Evolutionary conservation across 2,329 filamentous ascomycete species (phyloP).

Genomic region (Westerdykella aurantiaca): DNA sequence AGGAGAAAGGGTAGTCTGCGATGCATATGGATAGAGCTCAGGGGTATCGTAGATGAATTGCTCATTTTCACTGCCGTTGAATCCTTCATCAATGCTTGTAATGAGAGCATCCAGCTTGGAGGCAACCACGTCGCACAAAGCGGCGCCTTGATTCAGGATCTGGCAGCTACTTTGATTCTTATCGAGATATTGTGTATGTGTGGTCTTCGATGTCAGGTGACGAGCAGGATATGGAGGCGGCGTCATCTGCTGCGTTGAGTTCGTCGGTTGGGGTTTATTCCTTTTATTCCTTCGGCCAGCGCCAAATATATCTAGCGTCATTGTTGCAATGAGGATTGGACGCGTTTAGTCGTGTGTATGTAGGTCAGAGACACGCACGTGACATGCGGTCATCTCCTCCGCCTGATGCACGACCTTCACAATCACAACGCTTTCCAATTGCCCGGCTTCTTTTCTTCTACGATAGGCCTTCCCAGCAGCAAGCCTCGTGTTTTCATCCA

Average conservation of each 20-base stretch:
- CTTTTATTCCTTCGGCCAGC: neutral
- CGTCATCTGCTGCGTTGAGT: too few species aligned
- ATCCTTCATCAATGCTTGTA: conserved; percentile 63
- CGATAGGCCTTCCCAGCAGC: too few species aligned
- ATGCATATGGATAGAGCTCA: too few species aligned
- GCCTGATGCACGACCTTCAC: too few species aligned
- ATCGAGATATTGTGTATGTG: conserved; percentile 25
- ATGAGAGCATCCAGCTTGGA: conserved; percentile 62
- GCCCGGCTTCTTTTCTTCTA: too few species aligned
- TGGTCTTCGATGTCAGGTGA: conserved; percentile 13
- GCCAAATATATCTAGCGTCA: neutral
- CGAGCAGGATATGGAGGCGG: conserved; percentile 3
- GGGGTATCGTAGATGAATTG: conserved; percentile 32
- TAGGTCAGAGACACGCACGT: too few species aligned
- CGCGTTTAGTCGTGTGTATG: too few species aligned
- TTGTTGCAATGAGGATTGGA: neutral
- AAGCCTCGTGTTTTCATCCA: too few species aligned
- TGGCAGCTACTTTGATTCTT: conserved; percentile 32
- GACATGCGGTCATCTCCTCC: too few species aligned
- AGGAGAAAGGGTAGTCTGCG: too few species aligned
- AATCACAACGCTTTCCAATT: too few species aligned
- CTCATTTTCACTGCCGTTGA: conserved; percentile 49
- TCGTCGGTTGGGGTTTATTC: too few species aligned
- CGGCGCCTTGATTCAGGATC: conserved; percentile 37
- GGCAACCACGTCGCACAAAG: conserved; percentile 55